These are phyloP conservation scores for Pyrenochaeta sp. DNA, from an alignment of 2,329 filamentous ascomycete genomes.

Conservation along the genomic window DNA sequence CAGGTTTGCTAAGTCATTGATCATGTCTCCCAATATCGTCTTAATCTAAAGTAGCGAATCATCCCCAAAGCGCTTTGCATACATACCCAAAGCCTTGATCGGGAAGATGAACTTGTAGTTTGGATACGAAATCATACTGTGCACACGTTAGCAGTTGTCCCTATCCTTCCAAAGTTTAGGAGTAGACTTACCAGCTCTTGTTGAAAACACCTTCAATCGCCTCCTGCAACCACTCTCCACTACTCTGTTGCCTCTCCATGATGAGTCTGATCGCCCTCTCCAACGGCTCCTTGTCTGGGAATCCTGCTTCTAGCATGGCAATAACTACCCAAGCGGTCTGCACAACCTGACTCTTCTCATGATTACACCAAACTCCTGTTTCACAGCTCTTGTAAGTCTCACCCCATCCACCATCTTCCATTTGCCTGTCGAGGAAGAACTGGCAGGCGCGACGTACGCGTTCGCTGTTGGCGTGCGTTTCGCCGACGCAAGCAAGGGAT, in stretches of 20 bases:
- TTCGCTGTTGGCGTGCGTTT: constrained; percentile 78
- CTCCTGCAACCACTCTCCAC: constrained; percentile 95
- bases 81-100: constrained; percentile 93
- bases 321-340: constrained; percentile 93
- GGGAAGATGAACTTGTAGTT: constrained; percentile 99
- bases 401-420: constrained; percentile 92
- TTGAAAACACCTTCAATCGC: constrained; percentile 98
- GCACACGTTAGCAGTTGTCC: constrained; percentile 18
- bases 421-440: constrained; percentile 85
- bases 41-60: constrained; percentile 25
- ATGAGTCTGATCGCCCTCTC: constrained; percentile 79
- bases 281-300: constrained; percentile 77
- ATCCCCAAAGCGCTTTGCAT: constrained; percentile 60
- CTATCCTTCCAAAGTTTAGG: background rate
- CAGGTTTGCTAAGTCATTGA: too few species aligned
- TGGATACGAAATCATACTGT: constrained; percentile 94
- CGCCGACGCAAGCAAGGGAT: constrained; percentile 80
- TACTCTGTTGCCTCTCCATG: constrained; percentile 82
- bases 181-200: constrained; percentile 79
- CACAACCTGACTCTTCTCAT: constrained; percentile 85
- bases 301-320: constrained; percentile 81
- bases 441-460: constrained; percentile 79
- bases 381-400: constrained; percentile 92
- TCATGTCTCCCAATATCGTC: background rate
- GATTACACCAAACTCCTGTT: constrained; percentile 76